These are phyloP conservation scores for Cylindrotheca fusiformis DNA, from an alignment of 108 stramenopile species.

Conservation along the genomic window DNA sequence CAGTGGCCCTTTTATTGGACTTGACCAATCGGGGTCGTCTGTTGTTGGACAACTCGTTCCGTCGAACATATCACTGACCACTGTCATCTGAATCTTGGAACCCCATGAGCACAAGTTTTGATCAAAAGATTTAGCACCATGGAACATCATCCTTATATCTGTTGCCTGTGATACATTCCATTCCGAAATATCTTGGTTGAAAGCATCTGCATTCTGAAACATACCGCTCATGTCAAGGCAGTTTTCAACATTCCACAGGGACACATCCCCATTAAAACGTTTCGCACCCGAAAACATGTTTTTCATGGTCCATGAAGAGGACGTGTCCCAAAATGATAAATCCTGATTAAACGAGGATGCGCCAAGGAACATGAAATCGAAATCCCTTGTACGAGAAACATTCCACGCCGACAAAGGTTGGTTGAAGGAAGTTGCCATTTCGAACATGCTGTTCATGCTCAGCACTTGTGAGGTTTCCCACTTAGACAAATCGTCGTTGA, in stretches of 20 bases:
- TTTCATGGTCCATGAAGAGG: slow-evolving; percentile 1
- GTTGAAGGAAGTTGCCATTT: slow-evolving; percentile 32
- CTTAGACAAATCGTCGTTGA: slow-evolving; percentile 27
- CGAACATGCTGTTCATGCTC: slow-evolving; percentile 18
- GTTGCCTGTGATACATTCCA: slow-evolving; percentile 10
- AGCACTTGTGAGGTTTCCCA: slow-evolving; percentile 22
- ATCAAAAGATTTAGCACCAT: slow-evolving; percentile 18
- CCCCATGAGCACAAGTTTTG: neutral
- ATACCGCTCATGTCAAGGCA: slow-evolving; percentile 16
- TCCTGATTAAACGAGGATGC: slow-evolving; percentile 37
- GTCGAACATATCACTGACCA: neutral
- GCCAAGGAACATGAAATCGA: slow-evolving; percentile 28
- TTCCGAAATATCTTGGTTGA: slow-evolving; percentile 14
- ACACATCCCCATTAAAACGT: slow-evolving; percentile 19
- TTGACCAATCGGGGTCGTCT: neutral
- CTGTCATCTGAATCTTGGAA: neutral
- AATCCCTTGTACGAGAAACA: slow-evolving; percentile 13
- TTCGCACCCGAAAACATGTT: slow-evolving; percentile 26
- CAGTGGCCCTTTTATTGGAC: neutral
- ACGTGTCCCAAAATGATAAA: slow-evolving; percentile 31
- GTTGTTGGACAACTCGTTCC: neutral
- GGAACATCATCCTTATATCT: slow-evolving; percentile 25
- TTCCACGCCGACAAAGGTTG: slow-evolving; percentile 39
- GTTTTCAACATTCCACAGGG: slow-evolving; percentile 7
- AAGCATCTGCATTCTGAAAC: slow-evolving; percentile 24